Evolutionary conservation across 2,329 filamentous ascomycete genomes (phyloP).

Genomic region (Claviceps digitariae): DNA sequence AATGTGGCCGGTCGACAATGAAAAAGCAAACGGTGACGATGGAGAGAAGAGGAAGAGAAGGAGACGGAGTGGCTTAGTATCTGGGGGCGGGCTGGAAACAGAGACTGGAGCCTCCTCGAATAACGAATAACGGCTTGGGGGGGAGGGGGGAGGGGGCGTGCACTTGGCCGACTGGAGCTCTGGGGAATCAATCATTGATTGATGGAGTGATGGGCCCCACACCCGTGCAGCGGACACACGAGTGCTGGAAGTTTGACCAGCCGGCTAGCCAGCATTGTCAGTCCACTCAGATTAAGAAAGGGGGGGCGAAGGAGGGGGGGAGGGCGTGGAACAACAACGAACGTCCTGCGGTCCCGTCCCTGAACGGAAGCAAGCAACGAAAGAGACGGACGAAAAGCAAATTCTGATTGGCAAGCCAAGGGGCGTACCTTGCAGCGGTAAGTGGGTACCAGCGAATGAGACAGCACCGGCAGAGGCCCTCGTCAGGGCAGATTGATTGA

Average conservation of each 20-base stretch:
- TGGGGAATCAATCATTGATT: neutral
- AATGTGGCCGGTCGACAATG: conserved; percentile 21
- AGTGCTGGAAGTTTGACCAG: neutral
- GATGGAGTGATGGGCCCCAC: neutral
- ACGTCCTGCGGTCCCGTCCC: neutral
- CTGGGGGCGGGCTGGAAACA: conserved; percentile 10
- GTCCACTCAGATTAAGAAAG: neutral
- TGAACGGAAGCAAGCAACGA: neutral
- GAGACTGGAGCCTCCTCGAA: conserved; percentile 2
- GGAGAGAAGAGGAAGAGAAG: conserved; percentile 12
- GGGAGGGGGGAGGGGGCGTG: too few relatives aligned
- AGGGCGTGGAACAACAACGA: conserved; percentile 1
- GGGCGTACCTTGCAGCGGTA: conserved; percentile 6
- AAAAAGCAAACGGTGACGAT: conserved; percentile 19
- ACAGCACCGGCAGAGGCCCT: conserved; percentile 4
- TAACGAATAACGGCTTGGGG: neutral
- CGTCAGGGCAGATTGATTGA: neutral
- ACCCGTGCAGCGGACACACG: neutral
- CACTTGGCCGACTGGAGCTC: neutral
- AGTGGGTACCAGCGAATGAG: conserved; percentile 8
- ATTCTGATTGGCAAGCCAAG: neutral
- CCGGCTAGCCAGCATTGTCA: neutral
- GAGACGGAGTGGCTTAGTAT: conserved; percentile 11
- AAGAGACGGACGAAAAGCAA: neutral
- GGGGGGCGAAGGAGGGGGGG: neutral